Base-by-base conservation (phyloP, 2,329 filamentous ascomycete genomes). In the Thermothelomyces thermophilus region DNA sequence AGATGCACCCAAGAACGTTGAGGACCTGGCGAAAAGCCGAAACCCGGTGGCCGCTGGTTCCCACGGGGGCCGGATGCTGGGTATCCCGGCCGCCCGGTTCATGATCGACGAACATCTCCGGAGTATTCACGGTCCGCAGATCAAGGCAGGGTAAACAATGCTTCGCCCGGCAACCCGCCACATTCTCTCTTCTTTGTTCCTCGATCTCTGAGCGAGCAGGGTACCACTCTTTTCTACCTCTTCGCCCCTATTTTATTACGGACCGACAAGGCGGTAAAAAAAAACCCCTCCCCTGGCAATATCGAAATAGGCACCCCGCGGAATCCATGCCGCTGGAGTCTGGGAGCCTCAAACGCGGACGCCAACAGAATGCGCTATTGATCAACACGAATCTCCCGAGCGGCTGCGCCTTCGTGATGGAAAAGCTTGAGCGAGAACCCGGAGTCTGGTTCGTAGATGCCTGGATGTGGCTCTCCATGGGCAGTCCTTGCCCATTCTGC, bases 1-100 rank as follows among this genome's bases (percentile, higher is more conserved):
- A 17, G 11, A 41, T 7, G 17, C 52, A 54, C 5, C 52, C 52
- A 13, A 54, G 19, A n/a, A 54, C n/a, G 41, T 54, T 48, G 20
- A 54, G 41, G 20, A 51, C 34, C 20, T 50, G 45, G 16, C 52
- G 52, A 22, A 41, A 43, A 8, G 20, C 14, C 10, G 52, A 35
- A 11, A 49, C 39, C 11, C 26, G 24, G 11, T 28, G 52, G n/a
- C 48, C 39, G 11, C 26, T 30, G 4, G 34, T 13, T 22, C 40
- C 40, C 8, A 24, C 11, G 20, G 19, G 10, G 11, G 33, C 40
- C 22, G 22, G 40, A 22, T 40, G 48, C 24, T 50, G 20, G 40
- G 28, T 31, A 20, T 52, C 35, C 28, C 28, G 14, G 16, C 41
- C 28, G n/a, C 13, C 6, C 8, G 45, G 9, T 26, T 41, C 16